Base-by-base conservation (phyloP, 495 filamentous ascomycete genomes). In the Penicillium waksmanii region DNA sequence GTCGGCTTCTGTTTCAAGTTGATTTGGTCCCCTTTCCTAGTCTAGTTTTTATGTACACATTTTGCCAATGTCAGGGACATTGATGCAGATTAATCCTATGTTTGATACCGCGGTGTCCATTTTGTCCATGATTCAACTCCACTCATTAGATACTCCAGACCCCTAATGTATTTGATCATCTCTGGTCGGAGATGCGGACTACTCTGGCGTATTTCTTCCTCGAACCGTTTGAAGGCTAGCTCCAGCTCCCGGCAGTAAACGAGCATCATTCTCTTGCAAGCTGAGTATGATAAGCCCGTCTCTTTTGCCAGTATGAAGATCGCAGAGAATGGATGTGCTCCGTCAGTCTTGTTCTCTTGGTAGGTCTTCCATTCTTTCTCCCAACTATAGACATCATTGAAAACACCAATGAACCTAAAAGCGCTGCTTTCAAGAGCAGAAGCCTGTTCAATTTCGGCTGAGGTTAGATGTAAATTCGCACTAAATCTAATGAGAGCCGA, bases 301-400 rank as follows among this genome's bases (percentile, higher is more conserved):
- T 68, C 66, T n/a, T 64, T 58, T n/a, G 66, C 51, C 19, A 64
- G 19, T 8, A 64, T 57, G 42, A 63, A 56, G 9, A 68, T 53
- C n/a, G 63, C 54, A 19, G 66, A 68, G 42, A 68, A 64, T 21
- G 63, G 60, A 3, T 35, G 60, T 3, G 66, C 35, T 36, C 66
- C 66, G 51, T 68, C 66, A 15, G 64, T 59, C 17, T 36, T 48
- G 19, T 54, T 53, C 10, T 35, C 44, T 27, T 62, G 57, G 36
- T 61, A 59, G 13, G 57, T 52, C 40, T 57, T 64, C 59, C 63
- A 68, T 52, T 66, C 63, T 9, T 51, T 53, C 19, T 68, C 60
- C 66, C 66, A 68, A 55, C 66, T 68, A 47, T 64, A 68, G 5
- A 68, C 60, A 46, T 68, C 66, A 50, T 68, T 68, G 17, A 68